Evolutionary conservation across 352 stramenopile species (phyloP).

Genomic region (Phytopythium chamaehyphon): DNA sequence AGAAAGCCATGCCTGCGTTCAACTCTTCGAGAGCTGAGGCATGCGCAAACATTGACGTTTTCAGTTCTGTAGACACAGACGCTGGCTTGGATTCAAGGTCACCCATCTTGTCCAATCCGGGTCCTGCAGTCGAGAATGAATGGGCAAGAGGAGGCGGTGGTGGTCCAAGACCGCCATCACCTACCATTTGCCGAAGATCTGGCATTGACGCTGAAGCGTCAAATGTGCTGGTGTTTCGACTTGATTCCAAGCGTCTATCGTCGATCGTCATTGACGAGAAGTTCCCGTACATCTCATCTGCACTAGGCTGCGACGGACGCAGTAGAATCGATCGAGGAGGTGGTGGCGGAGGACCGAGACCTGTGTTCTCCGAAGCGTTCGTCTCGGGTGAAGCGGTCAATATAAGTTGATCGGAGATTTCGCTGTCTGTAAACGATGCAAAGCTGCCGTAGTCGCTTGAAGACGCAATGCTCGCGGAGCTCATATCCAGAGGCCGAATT

Average conservation of each 20-base stretch:
- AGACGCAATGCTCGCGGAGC: background rate
- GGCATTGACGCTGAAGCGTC: background rate
- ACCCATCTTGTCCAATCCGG: too few relatives aligned
- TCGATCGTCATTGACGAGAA: constrained; percentile 24
- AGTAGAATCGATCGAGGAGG: constrained; percentile 11
- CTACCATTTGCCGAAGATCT: background rate
- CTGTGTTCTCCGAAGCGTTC: constrained; percentile 2
- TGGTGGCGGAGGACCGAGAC: constrained; percentile 16
- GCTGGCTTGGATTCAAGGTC: too few relatives aligned
- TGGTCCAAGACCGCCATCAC: too few relatives aligned
- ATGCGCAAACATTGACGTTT: too few relatives aligned
- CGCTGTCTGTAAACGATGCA: constrained; percentile 3
- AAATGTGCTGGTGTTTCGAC: constrained; percentile 1
- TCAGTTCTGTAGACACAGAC: too few relatives aligned
- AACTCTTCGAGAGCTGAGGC: constrained; percentile 56
- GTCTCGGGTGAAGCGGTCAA: background rate
- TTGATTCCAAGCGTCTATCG: constrained; percentile 1
- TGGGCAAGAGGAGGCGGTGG: too few relatives aligned
- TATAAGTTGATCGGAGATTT: constrained; percentile 3
- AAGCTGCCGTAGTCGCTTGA: constrained; percentile 24
- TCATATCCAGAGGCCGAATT: background rate
- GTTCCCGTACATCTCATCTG: constrained; percentile 24
- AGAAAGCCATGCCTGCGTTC: constrained; percentile 73
- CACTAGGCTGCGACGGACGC: background rate
- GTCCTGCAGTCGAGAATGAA: too few relatives aligned